Evolutionary conservation across 2,329 filamentous ascomycete species (phyloP), one percentile per base, ranked within the genome.

Genomic region (Penicillium capsulatum): DNA sequence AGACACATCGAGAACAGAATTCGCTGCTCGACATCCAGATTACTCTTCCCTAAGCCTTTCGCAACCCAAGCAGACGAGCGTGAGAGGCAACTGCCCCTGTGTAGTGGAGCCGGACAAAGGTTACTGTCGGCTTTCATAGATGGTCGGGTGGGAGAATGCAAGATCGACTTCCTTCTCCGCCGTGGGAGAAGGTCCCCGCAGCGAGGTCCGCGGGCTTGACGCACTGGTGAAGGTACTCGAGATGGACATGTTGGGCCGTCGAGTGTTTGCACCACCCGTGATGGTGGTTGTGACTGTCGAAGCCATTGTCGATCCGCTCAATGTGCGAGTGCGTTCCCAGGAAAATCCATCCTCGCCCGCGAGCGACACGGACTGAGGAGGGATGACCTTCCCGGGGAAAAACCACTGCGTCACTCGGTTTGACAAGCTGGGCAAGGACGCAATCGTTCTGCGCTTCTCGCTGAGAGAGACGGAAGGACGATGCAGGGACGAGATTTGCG

Each of bases 231-330:
- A 45, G 11, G 42, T 49, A 38, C 61, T 63, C 10, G 62, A 59
- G 13, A 64, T 40, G 1, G 62, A 64, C 7, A 48, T 44, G 17
- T 56, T 63, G 8, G 34, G 36, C 2, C 38, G 33, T 7, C 44
- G 40, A 10, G 44, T 40, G 28, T 40, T 48, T 6, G 45, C 35
- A 11, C 41, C 38, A 2, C 44, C 50, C 2, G 48, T 55, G 17
- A 53, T 47, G 33, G 52, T 56, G 10, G 47, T 55, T n/a, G 19
- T 22, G n/a, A 53, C 49, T 11, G 53, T 53, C 2, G 61, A 64
- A 15, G 51, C 51, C 28, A 63, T 30, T 2, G 64, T 67, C 5
- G 63, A 63, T 11, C 59, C 60, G 37, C 64, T 67, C 11, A 65
- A 33, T 1, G 60, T 65, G 17, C 61, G 64, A 34, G 54, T 50